Evolutionary conservation across 176 grass and related monocot genomes (phyloP).

Genomic region (Dendrocalamus sinicus): DNA sequence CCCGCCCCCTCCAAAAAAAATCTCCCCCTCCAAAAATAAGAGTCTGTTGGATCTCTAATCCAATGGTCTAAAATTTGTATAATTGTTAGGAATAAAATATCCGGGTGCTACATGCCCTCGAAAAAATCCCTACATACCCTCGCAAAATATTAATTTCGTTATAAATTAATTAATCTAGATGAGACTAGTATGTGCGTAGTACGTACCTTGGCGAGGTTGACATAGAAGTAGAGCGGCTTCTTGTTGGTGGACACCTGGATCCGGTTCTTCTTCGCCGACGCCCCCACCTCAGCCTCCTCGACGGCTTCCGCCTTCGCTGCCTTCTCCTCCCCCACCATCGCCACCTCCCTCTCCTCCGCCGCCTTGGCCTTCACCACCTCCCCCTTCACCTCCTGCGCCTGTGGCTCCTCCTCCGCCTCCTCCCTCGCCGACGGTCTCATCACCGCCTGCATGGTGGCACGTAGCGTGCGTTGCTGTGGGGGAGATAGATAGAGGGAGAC

Average conservation of each 20-base stretch:
- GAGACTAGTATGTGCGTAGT: too few relatives aligned
- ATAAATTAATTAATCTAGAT: neutral
- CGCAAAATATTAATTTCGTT: neutral
- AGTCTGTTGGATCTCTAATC: too few relatives aligned
- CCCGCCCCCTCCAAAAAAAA: too few relatives aligned
- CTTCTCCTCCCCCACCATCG: conserved; percentile 29
- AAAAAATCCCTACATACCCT: neutral
- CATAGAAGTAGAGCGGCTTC: conserved; percentile 95
- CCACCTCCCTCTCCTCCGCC: conserved; percentile 37
- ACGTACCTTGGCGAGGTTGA: conserved; percentile 88
- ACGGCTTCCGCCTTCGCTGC: neutral
- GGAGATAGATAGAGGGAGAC: neutral
- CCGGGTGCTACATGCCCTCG: too few relatives aligned
- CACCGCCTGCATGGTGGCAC: conserved; percentile 45
- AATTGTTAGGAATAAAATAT: too few relatives aligned
- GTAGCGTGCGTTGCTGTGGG: neutral
- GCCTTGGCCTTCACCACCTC: conserved; percentile 23
- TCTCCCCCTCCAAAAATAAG: too few relatives aligned
- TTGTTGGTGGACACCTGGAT: conserved; percentile 99
- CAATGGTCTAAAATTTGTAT: too few relatives aligned
- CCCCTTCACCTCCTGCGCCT: conserved; percentile 13
- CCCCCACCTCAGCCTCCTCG: conserved; percentile 6
- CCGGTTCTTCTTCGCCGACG: conserved; percentile 69
- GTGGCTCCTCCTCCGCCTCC: neutral
- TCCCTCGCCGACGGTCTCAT: conserved; percentile 30